Percentiles rank a stretch among this genome's conserved stretches.
These are phyloP conservation scores for Saccharomyces hybrid DNA, from an alignment of 1,139 yeast species.

Conservation along the genomic window DNA sequence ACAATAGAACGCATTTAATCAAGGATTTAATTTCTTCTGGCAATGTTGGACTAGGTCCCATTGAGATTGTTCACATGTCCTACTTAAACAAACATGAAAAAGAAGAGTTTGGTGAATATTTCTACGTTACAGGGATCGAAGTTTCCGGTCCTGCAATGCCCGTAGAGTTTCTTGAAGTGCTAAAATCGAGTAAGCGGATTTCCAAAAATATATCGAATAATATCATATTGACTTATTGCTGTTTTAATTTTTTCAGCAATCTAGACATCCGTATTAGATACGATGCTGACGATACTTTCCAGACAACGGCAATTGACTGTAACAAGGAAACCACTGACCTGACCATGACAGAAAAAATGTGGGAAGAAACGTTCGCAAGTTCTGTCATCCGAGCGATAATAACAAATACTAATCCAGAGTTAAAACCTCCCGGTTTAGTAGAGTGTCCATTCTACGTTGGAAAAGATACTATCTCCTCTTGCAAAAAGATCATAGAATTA, in stretches of 20 bases:
- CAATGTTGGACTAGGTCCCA: conserved; percentile 58
- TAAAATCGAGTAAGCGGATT: conserved; percentile 41
- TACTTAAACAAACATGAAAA: conserved; percentile 35
- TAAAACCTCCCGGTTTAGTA: conserved; percentile 50
- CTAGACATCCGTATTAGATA: conserved; percentile 67
- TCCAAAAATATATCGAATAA: conserved; percentile 11
- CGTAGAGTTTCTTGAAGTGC: conserved; percentile 67
- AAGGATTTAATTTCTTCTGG: conserved; percentile 15
- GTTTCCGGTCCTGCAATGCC: conserved; percentile 53
- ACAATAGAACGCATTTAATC: conserved; percentile 18
- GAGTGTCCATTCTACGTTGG: conserved; percentile 40
- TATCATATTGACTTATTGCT: conserved; percentile 52
- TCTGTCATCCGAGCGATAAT: conserved; percentile 65
- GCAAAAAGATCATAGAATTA: conserved; percentile 49
- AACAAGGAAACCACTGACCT: conserved; percentile 18
- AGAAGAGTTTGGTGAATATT: conserved; percentile 39
- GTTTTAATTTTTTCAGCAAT: conserved; percentile 58
- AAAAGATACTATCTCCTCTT: conserved; percentile 34
- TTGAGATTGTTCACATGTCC: conserved; percentile 74
- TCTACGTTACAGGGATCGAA: conserved; percentile 52
- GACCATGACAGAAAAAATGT: conserved; percentile 37
- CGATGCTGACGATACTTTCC: conserved; percentile 44
- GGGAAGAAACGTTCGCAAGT: conserved; percentile 80
- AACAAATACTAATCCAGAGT: conserved; percentile 57
- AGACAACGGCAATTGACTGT: conserved; percentile 35